A percentile compares a stretch with the other conserved stretches of the same genome.
phyloP scores from a whole-genome alignment of 2,329 filamentous ascomycete genomes.

The Thelonectria blattea region DNA sequence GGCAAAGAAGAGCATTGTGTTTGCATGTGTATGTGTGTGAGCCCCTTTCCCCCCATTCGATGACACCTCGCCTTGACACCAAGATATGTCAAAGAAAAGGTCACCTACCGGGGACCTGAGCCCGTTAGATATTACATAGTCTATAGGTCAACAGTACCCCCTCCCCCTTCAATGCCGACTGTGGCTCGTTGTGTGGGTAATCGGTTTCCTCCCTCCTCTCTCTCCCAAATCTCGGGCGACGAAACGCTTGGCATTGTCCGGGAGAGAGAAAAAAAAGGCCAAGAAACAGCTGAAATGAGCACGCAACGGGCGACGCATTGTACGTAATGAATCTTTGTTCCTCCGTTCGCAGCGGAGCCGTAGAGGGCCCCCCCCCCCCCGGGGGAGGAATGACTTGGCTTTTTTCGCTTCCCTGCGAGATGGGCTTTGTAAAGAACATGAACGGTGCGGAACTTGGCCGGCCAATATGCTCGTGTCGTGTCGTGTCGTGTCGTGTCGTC shows the following conservation, averaged over 20 bases:
- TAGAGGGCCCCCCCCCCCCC: constrained; percentile 10
- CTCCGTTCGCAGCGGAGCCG: constrained; percentile 17
- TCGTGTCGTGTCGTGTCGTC: background rate
- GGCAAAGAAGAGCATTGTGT: background rate
- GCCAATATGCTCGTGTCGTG: background rate
- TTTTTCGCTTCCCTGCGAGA: background rate
- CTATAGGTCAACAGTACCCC: constrained; percentile 1
- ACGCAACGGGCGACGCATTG: constrained; percentile 1
- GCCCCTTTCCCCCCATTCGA: background rate
- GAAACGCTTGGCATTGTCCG: constrained; percentile 9
- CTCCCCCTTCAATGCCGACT: constrained; percentile 1
- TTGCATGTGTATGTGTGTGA: too few relatives aligned
- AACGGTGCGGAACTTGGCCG: constrained; percentile 27
- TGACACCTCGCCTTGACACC: constrained; percentile 8
- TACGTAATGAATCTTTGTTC: constrained; percentile 20
- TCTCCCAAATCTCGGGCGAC: constrained; percentile 4
- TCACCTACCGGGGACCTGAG: too few relatives aligned
- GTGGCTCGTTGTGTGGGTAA: constrained; percentile 5
- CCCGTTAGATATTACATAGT: constrained; percentile 7
- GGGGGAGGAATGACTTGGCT: constrained; percentile 15
- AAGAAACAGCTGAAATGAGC: constrained; percentile 5
- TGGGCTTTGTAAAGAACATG: background rate
- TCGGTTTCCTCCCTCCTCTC: background rate
- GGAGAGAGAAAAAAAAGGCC: background rate
- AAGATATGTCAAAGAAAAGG: background rate